phyloP scores from a whole-genome alignment of 495 filamentous ascomycete genomes.

The Wilcoxina mikolae region DNA sequence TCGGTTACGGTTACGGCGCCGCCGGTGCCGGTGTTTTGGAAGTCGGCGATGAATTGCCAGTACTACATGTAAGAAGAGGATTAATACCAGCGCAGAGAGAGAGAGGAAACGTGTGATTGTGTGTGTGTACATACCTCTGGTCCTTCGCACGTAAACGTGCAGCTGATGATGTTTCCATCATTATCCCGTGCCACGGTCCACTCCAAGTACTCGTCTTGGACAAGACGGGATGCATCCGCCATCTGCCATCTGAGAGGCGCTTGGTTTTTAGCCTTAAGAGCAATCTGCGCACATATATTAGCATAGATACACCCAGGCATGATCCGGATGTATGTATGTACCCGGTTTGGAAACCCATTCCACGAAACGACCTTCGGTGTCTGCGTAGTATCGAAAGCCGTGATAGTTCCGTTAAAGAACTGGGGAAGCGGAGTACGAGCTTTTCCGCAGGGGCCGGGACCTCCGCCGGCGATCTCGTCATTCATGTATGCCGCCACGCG shows the following conservation, averaged over 20 bases:
- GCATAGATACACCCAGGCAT: neutral
- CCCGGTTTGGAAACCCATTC: conserved; percentile 11
- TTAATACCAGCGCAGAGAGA: neutral
- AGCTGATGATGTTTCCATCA: neutral
- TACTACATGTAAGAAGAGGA: conserved; percentile 6
- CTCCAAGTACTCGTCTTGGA: conserved; percentile 15
- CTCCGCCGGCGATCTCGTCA: conserved; percentile 6
- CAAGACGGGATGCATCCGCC: neutral
- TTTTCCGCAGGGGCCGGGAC: neutral
- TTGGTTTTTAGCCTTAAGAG: too few relatives aligned
- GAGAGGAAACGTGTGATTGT: too few relatives aligned
- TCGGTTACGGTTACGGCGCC: neutral
- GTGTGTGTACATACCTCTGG: conserved; percentile 11
- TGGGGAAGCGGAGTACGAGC: conserved; percentile 4
- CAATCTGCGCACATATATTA: too few relatives aligned
- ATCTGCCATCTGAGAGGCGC: conserved; percentile 3
- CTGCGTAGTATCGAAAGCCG: conserved; percentile 7
- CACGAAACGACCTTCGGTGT: neutral
- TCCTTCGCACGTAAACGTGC: conserved; percentile 8
- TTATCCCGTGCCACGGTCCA: conserved; percentile 4
- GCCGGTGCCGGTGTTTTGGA: neutral
- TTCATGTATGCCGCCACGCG: conserved; percentile 3
- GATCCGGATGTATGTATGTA: neutral
- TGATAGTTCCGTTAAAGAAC: conserved; percentile 13
- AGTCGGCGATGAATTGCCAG: conserved; percentile 11